Evolutionary conservation across 768 basidiomycete species (phyloP), one percentile per base, ranked within the genome.

Genomic region (Glaciozyma martinii): DNA sequence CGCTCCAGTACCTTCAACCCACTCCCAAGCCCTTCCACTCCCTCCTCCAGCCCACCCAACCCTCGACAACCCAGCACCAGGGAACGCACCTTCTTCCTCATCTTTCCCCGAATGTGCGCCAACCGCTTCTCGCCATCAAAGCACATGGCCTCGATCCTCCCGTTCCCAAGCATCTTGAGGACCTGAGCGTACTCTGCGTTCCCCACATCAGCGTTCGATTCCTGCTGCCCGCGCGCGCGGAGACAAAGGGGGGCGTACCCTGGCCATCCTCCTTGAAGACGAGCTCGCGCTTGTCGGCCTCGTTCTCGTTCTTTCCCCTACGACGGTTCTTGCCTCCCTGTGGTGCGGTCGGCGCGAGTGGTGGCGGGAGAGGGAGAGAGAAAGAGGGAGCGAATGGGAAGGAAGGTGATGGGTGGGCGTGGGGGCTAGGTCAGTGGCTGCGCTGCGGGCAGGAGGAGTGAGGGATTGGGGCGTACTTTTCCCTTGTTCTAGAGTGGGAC

Each of bases 271-370:
- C 94, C 74, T 89, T 87, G 82, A 98, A 98, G 47, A 97, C 92
- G 62, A 98, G 84, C 78, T 99, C 95, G 73, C 95, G 88, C 82
- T 97, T 98, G 80, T 95, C 90, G 73, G 90, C 89, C 62, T 98
- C 95, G 80, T 94, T 95, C 81, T 99, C 94, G 79, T 97, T 98
- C 85, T 99, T 99, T 82, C 95, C 95, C 80, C 95, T 84, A 84
- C 95, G 84, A 80, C 94, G 85, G 81, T 98, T 99, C 83, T 99
- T 98, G 68, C 94, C 95, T 77, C 94, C 94, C 93, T 99, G 73
- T 29, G 25, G 50, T 6, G 5, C 15, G 37, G 37, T 40, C 37
- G 37, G 37, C 37, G 37, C 5, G 33, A 10, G 10, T 5, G 33
- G 33, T 10, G 33, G 15, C 10, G 37, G 15, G 37, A 13, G 37